phyloP scores from a whole-genome alignment of 108 stramenopile species.

The Nitzschia inconspicua region DNA sequence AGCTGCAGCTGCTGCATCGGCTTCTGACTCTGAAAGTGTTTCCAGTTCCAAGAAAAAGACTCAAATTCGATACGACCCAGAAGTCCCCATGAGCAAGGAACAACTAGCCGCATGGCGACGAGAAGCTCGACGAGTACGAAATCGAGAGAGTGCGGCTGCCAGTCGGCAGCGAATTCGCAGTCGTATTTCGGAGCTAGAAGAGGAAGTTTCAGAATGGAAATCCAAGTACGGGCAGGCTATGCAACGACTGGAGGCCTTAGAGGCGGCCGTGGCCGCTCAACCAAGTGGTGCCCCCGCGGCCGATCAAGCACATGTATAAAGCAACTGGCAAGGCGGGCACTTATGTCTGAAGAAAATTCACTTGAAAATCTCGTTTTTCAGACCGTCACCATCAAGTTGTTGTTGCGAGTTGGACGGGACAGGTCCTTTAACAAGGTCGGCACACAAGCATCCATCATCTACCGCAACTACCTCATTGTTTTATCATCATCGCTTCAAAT shows the following conservation, averaged over 20 bases:
- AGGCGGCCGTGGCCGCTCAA: conserved; percentile 11
- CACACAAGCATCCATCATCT: too few relatives aligned
- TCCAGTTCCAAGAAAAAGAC: conserved; percentile 34
- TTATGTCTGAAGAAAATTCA: too few relatives aligned
- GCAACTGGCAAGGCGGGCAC: too few relatives aligned
- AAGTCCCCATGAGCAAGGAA: conserved; percentile 80
- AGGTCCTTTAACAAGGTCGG: too few relatives aligned
- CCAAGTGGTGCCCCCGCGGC: too few relatives aligned
- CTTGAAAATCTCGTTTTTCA: too few relatives aligned
- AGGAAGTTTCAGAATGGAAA: conserved; percentile 73
- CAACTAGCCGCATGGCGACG: conserved; percentile 78
- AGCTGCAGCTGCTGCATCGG: background rate
- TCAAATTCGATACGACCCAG: conserved; percentile 84
- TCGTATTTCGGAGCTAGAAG: conserved; percentile 76
- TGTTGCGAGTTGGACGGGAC: too few relatives aligned
- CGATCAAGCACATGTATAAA: too few relatives aligned
- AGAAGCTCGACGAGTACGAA: conserved; percentile 78
- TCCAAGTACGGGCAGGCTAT: conserved; percentile 65
- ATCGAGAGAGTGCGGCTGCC: conserved; percentile 81
- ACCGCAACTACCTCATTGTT: too few relatives aligned
- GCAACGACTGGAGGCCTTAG: conserved; percentile 38
- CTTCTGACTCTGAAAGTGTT: background rate
- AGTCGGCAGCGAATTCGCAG: conserved; percentile 75
- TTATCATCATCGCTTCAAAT: too few relatives aligned
- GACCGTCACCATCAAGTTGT: too few relatives aligned